Evolutionary conservation across 2,329 filamentous ascomycete genomes (phyloP).

Genomic region (Fusarium decemcellulare): DNA sequence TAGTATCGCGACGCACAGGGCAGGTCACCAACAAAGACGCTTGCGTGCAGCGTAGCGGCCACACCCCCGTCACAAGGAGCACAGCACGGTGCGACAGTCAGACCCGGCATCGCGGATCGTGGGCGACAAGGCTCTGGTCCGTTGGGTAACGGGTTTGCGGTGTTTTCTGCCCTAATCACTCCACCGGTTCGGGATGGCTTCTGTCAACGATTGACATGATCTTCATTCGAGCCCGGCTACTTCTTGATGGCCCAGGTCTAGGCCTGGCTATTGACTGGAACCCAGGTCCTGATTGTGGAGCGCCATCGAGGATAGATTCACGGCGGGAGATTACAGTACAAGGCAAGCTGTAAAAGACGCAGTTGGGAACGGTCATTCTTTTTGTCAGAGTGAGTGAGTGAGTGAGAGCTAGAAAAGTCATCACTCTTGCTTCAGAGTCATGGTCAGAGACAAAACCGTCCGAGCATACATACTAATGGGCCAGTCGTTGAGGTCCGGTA

Average conservation of each 20-base stretch:
- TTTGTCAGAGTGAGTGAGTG: background rate
- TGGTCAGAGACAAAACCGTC: background rate
- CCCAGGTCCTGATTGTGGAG: conserved; percentile 3
- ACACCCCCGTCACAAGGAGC: conserved; percentile 38
- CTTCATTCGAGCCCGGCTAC: background rate
- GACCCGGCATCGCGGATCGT: conserved; percentile 45
- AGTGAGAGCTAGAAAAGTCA: background rate
- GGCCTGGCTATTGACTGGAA: conserved; percentile 7
- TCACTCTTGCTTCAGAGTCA: too few relatives aligned
- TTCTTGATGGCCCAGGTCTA: conserved; percentile 10
- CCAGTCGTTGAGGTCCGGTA: background rate
- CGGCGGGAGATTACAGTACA: conserved; percentile 1
- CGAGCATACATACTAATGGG: too few relatives aligned
- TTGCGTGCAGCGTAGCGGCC: conserved; percentile 25
- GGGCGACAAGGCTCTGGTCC: conserved; percentile 32
- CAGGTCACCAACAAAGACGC: conserved; percentile 25
- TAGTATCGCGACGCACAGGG: conserved; percentile 36
- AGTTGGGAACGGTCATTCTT: conserved; percentile 1
- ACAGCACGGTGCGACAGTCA: conserved; percentile 46
- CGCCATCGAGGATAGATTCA: background rate
- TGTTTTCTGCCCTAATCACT: background rate
- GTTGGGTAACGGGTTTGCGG: background rate
- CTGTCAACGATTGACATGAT: conserved; percentile 6
- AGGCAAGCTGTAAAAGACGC: conserved; percentile 4
- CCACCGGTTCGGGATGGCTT: background rate